phyloP scores from a whole-genome alignment of 1,284 basidiomycete species.

The Vanrija sp. region DNA sequence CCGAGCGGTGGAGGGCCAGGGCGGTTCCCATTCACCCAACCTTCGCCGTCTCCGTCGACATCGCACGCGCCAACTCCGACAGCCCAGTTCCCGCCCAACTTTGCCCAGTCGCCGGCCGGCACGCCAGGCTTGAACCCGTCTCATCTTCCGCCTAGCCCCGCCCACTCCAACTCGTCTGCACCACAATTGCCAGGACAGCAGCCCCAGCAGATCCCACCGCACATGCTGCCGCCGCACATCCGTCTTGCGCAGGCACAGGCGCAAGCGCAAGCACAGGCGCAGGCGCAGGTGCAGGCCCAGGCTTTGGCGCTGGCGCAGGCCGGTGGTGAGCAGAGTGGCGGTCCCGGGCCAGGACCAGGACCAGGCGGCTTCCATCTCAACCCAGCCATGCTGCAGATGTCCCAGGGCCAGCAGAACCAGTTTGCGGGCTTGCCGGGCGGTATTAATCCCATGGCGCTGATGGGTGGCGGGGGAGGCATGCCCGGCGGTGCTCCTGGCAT shows the following conservation, averaged over 20 bases:
- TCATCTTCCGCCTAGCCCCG: not conserved
- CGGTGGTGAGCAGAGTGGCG: not conserved
- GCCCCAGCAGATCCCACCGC: not conserved
- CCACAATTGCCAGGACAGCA: not conserved
- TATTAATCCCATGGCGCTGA: conserved; percentile 10
- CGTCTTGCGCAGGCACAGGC: not conserved
- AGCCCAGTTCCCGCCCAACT: not conserved
- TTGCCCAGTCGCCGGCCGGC: not conserved
- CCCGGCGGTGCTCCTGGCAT: not conserved
- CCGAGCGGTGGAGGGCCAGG: not conserved
- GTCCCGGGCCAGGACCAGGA: not conserved
- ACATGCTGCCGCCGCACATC: not conserved
- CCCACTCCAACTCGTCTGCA: not conserved
- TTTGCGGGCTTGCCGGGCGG: not conserved
- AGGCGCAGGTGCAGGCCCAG: conserved; percentile 10
- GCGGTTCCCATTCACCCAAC: not conserved
- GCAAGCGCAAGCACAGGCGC: conserved; percentile 5
- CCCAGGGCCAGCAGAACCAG: not conserved
- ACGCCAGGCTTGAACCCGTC: not conserved
- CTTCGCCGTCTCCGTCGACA: not conserved
- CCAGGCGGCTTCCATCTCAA: conserved; percentile 2
- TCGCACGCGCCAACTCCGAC: not conserved
- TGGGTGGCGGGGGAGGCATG: conserved; percentile 1
- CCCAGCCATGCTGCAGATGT: conserved; percentile 5
- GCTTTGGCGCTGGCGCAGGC: conserved; percentile 3